Percentiles rank a stretch among this genome's conserved stretches.
These are phyloP conservation scores for Antrodiella citrinella DNA, from an alignment of 768 basidiomycete genomes.

Conservation along the genomic window DNA sequence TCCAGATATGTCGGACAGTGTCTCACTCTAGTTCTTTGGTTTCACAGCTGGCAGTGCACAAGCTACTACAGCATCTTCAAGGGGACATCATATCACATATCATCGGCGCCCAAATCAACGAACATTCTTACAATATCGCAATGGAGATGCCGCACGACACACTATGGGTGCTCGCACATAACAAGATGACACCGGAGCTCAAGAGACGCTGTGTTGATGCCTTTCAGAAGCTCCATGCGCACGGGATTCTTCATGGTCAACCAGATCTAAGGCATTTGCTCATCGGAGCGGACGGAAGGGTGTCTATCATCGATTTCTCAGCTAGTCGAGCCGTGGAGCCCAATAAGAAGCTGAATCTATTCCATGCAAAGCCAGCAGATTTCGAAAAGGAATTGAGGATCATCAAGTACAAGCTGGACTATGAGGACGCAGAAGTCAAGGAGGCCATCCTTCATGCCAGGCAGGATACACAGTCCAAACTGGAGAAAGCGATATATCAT, in stretches of 20 bases:
- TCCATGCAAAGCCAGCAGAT: slow-evolving; percentile 30
- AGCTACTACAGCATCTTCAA: slow-evolving; percentile 37
- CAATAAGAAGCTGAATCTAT: slow-evolving; percentile 27
- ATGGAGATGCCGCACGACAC: slow-evolving; percentile 50
- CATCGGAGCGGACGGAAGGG: slow-evolving; percentile 40
- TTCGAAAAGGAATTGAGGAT: slow-evolving; percentile 46
- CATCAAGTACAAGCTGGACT: slow-evolving; percentile 48
- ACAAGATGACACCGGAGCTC: slow-evolving; percentile 45
- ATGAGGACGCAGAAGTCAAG: slow-evolving; percentile 29
- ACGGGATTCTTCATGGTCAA: slow-evolving; percentile 26
- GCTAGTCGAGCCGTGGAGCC: slow-evolving; percentile 16
- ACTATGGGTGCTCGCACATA: slow-evolving; percentile 56
- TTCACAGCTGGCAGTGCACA: slow-evolving; percentile 38
- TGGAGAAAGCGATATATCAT: too few relatives aligned
- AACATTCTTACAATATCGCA: slow-evolving; percentile 32
- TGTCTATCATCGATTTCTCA: slow-evolving; percentile 16
- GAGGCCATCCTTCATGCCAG: too few relatives aligned
- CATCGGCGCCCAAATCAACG: slow-evolving; percentile 39
- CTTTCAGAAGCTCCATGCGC: slow-evolving; percentile 32
- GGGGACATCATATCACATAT: slow-evolving; percentile 46
- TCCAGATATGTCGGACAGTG: background rate
- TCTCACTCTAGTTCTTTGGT: too few relatives aligned
- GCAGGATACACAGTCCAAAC: too few relatives aligned
- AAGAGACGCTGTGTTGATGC: slow-evolving; percentile 47
- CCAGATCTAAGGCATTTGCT: slow-evolving; percentile 37